Base-by-base conservation (phyloP, 805 yeast species). In the Ogataea haglerorum region DNA sequence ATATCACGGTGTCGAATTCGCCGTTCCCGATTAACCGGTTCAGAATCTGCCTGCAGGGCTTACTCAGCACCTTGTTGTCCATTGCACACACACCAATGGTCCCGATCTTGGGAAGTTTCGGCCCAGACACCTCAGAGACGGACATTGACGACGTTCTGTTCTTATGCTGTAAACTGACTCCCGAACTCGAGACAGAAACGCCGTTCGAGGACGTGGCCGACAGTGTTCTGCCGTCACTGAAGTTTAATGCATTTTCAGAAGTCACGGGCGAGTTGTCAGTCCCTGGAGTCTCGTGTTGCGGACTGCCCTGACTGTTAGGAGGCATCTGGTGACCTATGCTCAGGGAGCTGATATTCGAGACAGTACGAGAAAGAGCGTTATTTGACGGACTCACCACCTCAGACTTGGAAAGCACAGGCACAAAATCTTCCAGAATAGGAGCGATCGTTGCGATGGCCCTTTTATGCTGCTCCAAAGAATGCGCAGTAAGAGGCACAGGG, bases 71-170 rank as follows among this genome's bases (percentile, higher is more conserved):
- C 63, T 93, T 93, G 44, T 90, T 82, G 63, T 93, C 99, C 97
- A 93, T 90, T 9, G 99, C 99, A 67, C 99, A 93, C 2, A 93
- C 96, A 38, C 99, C 99, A 52, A 93, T 87, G 51, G 87, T 90
- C 28, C 99, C 98, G 48, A 90, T 78, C 49, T 75, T 79, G 3
- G 86, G 87, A 37, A 80, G 55, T 47, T 73, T 72, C 3, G 80
- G 75, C 9, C 73, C 70, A 7, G 64, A 64, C 9, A 56, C 58
- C 38, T 68, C 75, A 16, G 66, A 63, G 17, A 66, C 64, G 5
- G 69, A 60, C 10, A 57, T 55, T 15, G 64, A 64, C 13, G 61
- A 53, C 14, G 64, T 52, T 28, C 68, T 42, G 12, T 46, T 39
- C 34, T 56, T 64, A 17, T 27, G 28, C 30, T 24, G 34, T 25